These are phyloP conservation scores for Candida chilensis DNA, from an alignment of 805 yeast genomes.

Conservation along the genomic window DNA sequence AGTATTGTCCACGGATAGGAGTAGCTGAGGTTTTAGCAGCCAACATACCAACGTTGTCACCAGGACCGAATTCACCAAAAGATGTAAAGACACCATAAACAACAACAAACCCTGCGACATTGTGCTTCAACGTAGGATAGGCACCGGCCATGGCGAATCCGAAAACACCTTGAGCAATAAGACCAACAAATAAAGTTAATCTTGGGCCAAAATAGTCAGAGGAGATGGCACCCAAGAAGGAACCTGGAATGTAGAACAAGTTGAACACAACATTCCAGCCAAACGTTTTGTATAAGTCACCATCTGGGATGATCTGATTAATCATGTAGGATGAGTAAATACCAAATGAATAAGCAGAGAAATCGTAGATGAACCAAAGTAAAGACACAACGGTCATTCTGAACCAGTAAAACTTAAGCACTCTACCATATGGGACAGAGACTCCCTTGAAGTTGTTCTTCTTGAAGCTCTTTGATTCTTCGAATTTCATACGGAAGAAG, in stretches of 20 bases:
- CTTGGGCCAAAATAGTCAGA: slow-evolving; percentile 94
- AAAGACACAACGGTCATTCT: slow-evolving; percentile 61
- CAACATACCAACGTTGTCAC: slow-evolving; percentile 82
- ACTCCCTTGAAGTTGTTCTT: slow-evolving; percentile 62
- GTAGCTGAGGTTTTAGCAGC: slow-evolving; percentile 85
- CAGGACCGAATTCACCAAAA: slow-evolving; percentile 91
- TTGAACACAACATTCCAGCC: slow-evolving; percentile 92
- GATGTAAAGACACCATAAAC: slow-evolving; percentile 83
- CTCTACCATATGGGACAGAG: slow-evolving; percentile 55
- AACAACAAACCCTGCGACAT: slow-evolving; percentile 74
- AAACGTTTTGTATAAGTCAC: slow-evolving; percentile 61
- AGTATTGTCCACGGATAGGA: slow-evolving; percentile 83
- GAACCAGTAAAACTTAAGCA: slow-evolving; percentile 78
- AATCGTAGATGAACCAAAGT: slow-evolving; percentile 90
- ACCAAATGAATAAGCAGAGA: slow-evolving; percentile 81
- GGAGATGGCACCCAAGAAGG: slow-evolving; percentile 74
- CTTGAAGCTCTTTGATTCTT: slow-evolving; percentile 64
- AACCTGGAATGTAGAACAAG: slow-evolving; percentile 84
- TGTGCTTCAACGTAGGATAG: slow-evolving; percentile 42
- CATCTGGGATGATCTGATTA: slow-evolving; percentile 44
- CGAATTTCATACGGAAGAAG: slow-evolving; percentile 65
- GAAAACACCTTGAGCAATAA: slow-evolving; percentile 61
- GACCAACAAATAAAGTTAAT: slow-evolving; percentile 63
- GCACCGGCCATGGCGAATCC: slow-evolving; percentile 81
- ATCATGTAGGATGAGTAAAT: slow-evolving; percentile 72